Percentiles rank a stretch among this genome's conserved stretches.
These are phyloP conservation scores for Plicaturopsis crispa DNA, from an alignment of 768 basidiomycete species.

Conservation along the genomic window DNA sequence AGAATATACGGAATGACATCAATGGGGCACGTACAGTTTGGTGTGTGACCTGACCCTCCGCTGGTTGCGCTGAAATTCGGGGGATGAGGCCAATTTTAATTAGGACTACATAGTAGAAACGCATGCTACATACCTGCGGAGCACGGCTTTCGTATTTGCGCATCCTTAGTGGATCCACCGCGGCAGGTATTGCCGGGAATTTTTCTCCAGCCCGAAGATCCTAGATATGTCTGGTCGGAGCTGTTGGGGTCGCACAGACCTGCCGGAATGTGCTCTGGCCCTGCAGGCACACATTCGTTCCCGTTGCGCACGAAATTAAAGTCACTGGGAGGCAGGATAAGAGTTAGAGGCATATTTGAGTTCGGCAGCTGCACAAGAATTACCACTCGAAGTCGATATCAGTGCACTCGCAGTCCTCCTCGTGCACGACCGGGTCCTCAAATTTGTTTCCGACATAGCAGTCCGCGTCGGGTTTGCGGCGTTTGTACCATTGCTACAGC, in stretches of 20 bases:
- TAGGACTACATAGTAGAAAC: background rate
- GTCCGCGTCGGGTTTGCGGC: slow-evolving; percentile 74
- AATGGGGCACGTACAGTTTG: slow-evolving; percentile 47
- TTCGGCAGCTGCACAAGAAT: background rate
- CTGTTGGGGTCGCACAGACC: slow-evolving; percentile 56
- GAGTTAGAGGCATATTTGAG: slow-evolving; percentile 4
- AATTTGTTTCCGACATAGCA: slow-evolving; percentile 93
- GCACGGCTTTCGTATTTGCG: slow-evolving; percentile 65
- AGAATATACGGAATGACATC: background rate
- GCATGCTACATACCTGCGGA: slow-evolving; percentile 45
- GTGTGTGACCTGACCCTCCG: slow-evolving; percentile 71
- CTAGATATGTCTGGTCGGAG: slow-evolving; percentile 58
- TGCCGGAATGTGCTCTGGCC: slow-evolving; percentile 81
- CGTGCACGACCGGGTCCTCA: slow-evolving; percentile 74
- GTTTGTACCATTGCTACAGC: slow-evolving; percentile 83
- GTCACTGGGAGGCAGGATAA: slow-evolving; percentile 44
- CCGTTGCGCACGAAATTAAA: slow-evolving; percentile 81
- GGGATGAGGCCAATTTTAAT: slow-evolving; percentile 2
- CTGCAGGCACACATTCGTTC: slow-evolving; percentile 71
- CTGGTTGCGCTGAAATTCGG: slow-evolving; percentile 55
- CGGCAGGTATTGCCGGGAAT: slow-evolving; percentile 91
- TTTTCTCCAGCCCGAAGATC: slow-evolving; percentile 87
- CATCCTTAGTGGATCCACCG: slow-evolving; percentile 66
- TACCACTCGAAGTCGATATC: slow-evolving; percentile 95
- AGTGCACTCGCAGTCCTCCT: slow-evolving; percentile 76